Evolutionary conservation across 441 rosid species (phyloP), one percentile per base, ranked within the genome.

Genomic region (Pelargonium cotyledonis): DNA sequence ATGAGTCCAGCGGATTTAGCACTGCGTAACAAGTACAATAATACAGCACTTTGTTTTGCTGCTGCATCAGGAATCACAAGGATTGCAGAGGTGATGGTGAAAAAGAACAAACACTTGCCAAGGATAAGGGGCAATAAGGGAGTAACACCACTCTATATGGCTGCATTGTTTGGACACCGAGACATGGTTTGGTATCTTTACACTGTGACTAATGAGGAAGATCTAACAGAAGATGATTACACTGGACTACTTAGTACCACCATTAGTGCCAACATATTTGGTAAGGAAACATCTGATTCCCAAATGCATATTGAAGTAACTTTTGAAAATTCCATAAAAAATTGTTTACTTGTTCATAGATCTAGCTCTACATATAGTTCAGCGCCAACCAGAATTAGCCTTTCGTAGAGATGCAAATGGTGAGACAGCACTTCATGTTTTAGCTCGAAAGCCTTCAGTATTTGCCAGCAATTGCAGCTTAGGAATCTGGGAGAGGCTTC

Each of bases 111-210:
- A 41, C 19, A 15, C 4, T 66, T 83, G 75, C 79, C 82, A 0
- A 40, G 66, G 3, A 41, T 79, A 38, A 71, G 85, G 63, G 77
- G 81, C 46, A 65, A 73, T 16, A 67, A 47, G 68, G 80, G 82
- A 68, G 74, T 57, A 44, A 79, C 82, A 29, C 83, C 83, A 11
- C 73, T 81, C 26, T 65, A 71, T 31, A 72, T 83, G 75, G 87
- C 87, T 49, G 85, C 73, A 26, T 49, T 79, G 71, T 74, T 75
- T 14, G 87, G 85, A 29, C 74, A 79, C 61, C 68, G 70, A 14
- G 83, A 83, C 1, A 81, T 83, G 86, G 79, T 73, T 55, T 76
- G 80, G 76, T 83, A 80, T 67, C 80, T 83, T 18, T 80, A 68
- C 66, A 69, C 76, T 57, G 75, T 74, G 43, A 82, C 79, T 18